phyloP scores from a whole-genome alignment of 192 early-diverging fungal genomes.

The Rhizoclosmatium globosum region DNA sequence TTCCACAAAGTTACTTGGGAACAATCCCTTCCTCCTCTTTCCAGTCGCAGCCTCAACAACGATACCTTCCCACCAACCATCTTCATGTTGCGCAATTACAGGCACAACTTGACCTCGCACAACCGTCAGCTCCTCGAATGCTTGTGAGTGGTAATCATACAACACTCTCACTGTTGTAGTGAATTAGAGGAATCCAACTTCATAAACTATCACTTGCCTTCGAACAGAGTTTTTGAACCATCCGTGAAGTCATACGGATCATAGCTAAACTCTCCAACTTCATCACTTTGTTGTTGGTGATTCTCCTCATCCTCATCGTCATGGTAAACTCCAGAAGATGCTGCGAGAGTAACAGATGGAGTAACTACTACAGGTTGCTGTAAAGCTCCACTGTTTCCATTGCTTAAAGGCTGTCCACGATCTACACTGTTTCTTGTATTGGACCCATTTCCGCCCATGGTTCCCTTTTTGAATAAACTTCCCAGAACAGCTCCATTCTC shows the following conservation, averaged over 20 bases:
- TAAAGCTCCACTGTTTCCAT: no score
- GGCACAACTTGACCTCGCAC: conserved; percentile 57
- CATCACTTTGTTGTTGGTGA: conserved; percentile 18
- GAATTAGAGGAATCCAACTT: conserved; percentile 6
- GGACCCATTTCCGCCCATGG: not conserved
- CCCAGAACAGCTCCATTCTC: not conserved
- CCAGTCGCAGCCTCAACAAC: conserved; percentile 43
- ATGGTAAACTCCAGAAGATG: no score
- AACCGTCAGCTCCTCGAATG: conserved; percentile 58
- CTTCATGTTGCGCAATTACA: conserved; percentile 62
- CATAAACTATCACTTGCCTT: conserved; percentile 28
- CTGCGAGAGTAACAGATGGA: no score
- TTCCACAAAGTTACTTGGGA: conserved; percentile 63
- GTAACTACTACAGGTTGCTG: no score
- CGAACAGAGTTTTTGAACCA: conserved; percentile 45
- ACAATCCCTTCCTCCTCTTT: conserved; percentile 53
- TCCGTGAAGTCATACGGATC: conserved; percentile 59
- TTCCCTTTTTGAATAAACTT: not conserved
- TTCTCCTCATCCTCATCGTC: no score
- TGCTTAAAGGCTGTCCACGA: not conserved
- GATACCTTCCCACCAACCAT: conserved; percentile 65
- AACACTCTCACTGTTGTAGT: conserved; percentile 51
- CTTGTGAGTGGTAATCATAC: conserved; percentile 61
- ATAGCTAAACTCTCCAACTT: conserved; percentile 48
- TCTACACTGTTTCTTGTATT: not conserved